Conservation (phyloP, 179 eudicot species). For the Nepenthes alata region DNA sequence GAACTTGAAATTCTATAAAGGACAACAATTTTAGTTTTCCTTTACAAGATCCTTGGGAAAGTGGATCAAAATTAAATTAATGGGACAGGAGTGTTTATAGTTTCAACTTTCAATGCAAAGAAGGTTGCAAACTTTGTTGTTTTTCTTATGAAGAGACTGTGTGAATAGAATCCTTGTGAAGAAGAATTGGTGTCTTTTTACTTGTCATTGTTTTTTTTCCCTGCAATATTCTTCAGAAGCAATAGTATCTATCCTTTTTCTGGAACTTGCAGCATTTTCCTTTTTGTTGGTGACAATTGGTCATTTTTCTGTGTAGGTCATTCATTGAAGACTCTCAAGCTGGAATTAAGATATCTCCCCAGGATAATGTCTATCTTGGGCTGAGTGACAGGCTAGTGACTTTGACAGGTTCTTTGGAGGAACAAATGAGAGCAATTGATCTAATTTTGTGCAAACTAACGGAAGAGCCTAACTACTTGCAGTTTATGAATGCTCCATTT, state of each 20-base stretch:
- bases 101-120: too few species aligned
- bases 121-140: too few species aligned
- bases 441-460: constrained; percentile 62
- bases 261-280: not conserved
- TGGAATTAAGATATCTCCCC: constrained; percentile 86
- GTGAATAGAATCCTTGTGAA: too few species aligned
- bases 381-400: constrained; percentile 82
- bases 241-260: too few species aligned
- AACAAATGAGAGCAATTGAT: constrained; percentile 76
- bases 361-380: constrained; percentile 65
- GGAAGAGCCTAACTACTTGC: constrained; percentile 70
- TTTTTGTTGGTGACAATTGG: not conserved
- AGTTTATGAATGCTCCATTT: constrained; percentile 59
- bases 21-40: too few species aligned
- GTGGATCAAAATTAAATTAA: too few species aligned
- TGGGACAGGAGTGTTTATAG: not conserved
- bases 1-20: too few species aligned
- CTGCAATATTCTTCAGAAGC: too few species aligned
- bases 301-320: constrained; percentile 44
- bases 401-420: constrained; percentile 62
- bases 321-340: constrained; percentile 92
- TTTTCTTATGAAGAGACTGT: too few species aligned
- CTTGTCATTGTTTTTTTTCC: too few species aligned
- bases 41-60: too few species aligned
- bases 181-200: too few species aligned